Base-by-base conservation (phyloP, 352 stramenopile species). In the Globisporangium radiosum region DNA sequence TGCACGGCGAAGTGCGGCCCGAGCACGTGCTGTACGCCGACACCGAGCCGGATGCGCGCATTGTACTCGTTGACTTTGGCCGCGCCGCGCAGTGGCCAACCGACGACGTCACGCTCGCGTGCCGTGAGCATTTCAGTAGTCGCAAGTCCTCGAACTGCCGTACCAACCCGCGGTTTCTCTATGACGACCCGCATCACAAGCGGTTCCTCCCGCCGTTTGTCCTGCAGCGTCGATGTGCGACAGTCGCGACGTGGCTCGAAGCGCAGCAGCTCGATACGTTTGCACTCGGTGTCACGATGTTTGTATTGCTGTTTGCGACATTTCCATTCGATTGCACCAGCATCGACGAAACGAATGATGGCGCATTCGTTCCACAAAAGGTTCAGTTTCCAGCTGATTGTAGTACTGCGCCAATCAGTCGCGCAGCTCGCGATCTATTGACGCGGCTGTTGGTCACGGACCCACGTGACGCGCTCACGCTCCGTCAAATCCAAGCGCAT, bases 21-120 rank as follows among this genome's bases (percentile, higher is more conserved):
- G 81, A 94, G 65, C 82, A 94, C 59, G 56, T 94, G 49, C 71
- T 94, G 0, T 91, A 84, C 57, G 84, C 65, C 45, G 80, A 90
- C 40, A 52, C 71, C 14, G 85, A 91, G 63, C 72, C 76, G 0
- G 73, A 88, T 54, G 67, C 82, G 25, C 74, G 78, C 33, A 76
- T 89, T 17, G 36, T 92, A 50, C 62, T 92, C 25, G 76, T 68
- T 0, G 75, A 81, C 42, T 92, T 92, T 59, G 82, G 82, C 1
- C 78, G 82, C 19, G 76, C 82, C 1, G 70, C 66, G 7, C 68
- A 62, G 14, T 90, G 77, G 79, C 44, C 49, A 25, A 51, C 38
- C 4, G 44, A 49, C 0, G 54, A 61, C 0, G 55, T 79, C 47
- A 68, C 71, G 36, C 71, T 79, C 59, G 57, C 44, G 19, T 70